Evolutionary conservation across 805 yeast genomes (phyloP).

Genomic region (Isabelozyma rhagii): DNA sequence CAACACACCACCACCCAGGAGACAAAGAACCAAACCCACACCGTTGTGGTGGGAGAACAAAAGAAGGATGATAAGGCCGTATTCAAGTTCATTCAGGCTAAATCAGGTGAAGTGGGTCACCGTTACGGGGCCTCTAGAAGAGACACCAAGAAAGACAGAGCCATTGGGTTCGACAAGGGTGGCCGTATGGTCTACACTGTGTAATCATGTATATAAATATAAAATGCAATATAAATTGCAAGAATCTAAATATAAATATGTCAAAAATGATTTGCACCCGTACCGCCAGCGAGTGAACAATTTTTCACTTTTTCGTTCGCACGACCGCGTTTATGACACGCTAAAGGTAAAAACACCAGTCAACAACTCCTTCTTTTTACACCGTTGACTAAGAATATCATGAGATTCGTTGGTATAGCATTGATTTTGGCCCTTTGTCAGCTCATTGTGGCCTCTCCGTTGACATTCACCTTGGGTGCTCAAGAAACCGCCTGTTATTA

Average conservation of each 20-base stretch:
- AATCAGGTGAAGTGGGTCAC: conserved; percentile 82
- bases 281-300: neutral
- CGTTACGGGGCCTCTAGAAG: conserved; percentile 90
- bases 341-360: neutral
- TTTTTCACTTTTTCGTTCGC: neutral
- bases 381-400: neutral
- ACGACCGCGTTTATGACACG: neutral
- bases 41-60: conserved; percentile 51
- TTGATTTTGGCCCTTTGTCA: neutral
- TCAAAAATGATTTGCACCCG: neutral
- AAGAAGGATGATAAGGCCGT: conserved; percentile 66
- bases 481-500: conserved; percentile 72
- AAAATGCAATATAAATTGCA: neutral
- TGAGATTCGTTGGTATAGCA: neutral
- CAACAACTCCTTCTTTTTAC: neutral
- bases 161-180: conserved; percentile 62
- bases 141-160: conserved; percentile 83
- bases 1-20: conserved; percentile 29
- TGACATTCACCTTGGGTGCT: conserved; percentile 74
- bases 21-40: conserved; percentile 18
- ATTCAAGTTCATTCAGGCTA: conserved; percentile 73
- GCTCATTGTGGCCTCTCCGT: conserved; percentile 44
- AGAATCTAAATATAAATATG: neutral
- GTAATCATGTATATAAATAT: neutral
- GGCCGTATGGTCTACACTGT: conserved; percentile 53